These are phyloP conservation scores for Amesomyces nigricolor DNA, from an alignment of 2,329 filamentous ascomycete genomes.

Conservation along the genomic window DNA sequence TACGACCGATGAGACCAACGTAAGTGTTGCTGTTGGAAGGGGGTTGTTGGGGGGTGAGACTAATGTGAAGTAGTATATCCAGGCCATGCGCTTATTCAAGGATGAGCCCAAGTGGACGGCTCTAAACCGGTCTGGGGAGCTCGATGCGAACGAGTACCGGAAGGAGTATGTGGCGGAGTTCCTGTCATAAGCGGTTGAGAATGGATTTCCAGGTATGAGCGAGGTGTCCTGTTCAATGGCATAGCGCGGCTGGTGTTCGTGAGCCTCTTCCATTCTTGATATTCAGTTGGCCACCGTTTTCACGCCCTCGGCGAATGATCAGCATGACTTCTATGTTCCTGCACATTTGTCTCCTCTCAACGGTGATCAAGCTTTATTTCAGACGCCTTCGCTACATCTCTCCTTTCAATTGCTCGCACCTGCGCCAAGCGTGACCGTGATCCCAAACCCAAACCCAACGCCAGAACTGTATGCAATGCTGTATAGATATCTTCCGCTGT, in stretches of 20 bases:
- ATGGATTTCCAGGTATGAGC: neutral
- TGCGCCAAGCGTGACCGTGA: neutral
- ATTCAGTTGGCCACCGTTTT: neutral
- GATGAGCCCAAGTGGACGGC: slow-evolving; percentile 99
- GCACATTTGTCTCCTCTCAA: no score
- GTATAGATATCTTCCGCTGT: neutral
- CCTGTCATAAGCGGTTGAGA: slow-evolving; percentile 24
- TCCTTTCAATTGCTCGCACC: neutral
- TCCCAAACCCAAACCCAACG: slow-evolving; percentile 7
- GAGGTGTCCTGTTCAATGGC: neutral
- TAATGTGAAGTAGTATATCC: slow-evolving; percentile 63
- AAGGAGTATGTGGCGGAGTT: slow-evolving; percentile 65
- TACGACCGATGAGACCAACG: slow-evolving; percentile 86
- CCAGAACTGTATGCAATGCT: slow-evolving; percentile 16
- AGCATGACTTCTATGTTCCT: no score
- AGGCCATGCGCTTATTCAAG: slow-evolving; percentile 95
- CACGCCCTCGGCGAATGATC: no score
- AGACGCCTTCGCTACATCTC: no score
- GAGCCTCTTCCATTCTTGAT: neutral
- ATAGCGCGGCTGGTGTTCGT: neutral
- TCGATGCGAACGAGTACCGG: slow-evolving; percentile 73
- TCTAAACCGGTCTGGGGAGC: slow-evolving; percentile 69
- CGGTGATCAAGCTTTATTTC: no score
- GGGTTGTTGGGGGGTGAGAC: neutral
- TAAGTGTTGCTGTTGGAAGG: slow-evolving; percentile 43